Base-by-base conservation (phyloP, 176 grass and related monocot species). In the Raddia guianensis region DNA sequence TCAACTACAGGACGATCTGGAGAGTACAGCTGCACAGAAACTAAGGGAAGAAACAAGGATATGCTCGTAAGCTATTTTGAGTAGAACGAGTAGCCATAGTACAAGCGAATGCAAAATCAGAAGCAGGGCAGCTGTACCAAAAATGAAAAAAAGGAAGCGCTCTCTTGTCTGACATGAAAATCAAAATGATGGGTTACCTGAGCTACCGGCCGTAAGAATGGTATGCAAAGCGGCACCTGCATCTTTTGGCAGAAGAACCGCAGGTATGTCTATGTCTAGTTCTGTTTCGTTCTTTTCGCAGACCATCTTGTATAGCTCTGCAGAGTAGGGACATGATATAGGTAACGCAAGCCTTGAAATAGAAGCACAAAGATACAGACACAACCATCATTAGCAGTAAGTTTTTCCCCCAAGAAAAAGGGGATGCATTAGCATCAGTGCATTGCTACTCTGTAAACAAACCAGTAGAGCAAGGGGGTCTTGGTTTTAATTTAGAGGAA, bases 291-390 rank as follows among this genome's bases (percentile, higher is more conserved):
- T 98, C 68, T 80, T 75, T 66, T 94, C 95, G 46, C 95, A 98
- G 66, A 98, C 88, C 95, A 98, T 94, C 84, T 98, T 98, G 87
- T 98, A 98, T 5, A 98, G 85, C 69, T 98, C 92, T 98, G 91
- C 60, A 64, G 55, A 80, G 81, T 44, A 56, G 72, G 80, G 8
- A 16, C 70, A 70, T 49, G 12, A 33, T 42, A 73, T 18, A 18
- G 54, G 84, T 11, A 66, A 66, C 37, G 12, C 44, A 70, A 12
- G 44, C 10, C 45, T 49, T 70, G 45, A 70, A 48, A 49, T 70
- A 49, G 6, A 21, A 70, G 7, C 19, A 13, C 14, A 70, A 48
- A 20, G 45, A 70, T 70, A 49, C 19, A 70, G 21, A 70, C 16
- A 15, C 52, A 54, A 6, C 6, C 1, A 11, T 16, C 16, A 16